Conservation (phyloP, 352 stramenopile genomes). For the Sclerospora graminicola region DNA sequence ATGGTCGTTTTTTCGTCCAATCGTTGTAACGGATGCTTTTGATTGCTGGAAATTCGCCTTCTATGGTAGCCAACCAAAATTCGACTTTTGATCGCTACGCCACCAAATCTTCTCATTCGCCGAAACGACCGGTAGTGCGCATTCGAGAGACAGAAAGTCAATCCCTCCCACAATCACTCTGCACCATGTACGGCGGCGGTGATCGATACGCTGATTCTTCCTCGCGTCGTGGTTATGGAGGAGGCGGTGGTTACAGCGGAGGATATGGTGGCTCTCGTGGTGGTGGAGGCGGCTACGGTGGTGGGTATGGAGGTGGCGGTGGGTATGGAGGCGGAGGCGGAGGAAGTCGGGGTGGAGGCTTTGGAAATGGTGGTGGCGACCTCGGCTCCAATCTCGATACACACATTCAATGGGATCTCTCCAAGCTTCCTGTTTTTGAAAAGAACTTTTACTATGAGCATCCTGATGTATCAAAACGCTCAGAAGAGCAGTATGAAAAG, state of each 20-base stretch:
- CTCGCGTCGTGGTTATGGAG: constrained; percentile 53
- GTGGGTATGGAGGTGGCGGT: constrained; percentile 21
- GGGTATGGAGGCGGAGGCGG: constrained; percentile 22
- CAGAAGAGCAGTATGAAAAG: constrained; percentile 82
- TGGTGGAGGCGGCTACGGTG: constrained; percentile 20
- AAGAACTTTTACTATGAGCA: constrained; percentile 99
- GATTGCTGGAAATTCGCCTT: constrained; percentile 15
- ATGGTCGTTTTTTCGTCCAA: constrained; percentile 7
- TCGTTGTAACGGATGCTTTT: constrained; percentile 1
- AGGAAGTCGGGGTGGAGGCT: constrained; percentile 22
- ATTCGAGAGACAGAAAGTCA: no score
- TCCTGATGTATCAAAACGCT: constrained; percentile 90
- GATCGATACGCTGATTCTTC: constrained; percentile 70
- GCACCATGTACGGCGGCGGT: constrained; percentile 58
- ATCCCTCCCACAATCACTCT: constrained; percentile 15
- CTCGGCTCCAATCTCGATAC: constrained; percentile 83
- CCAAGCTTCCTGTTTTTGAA: constrained; percentile 93
- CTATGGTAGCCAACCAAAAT: constrained; percentile 22
- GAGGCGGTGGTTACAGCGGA: constrained; percentile 25
- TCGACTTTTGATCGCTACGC: constrained; percentile 16
- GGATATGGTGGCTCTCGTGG: constrained; percentile 21
- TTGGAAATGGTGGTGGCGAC: constrained; percentile 40
- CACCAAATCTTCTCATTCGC: constrained; percentile 22
- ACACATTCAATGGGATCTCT: constrained; percentile 93
- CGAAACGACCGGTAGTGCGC: constrained; percentile 12